These are phyloP conservation scores for Brassica hybrid DNA, from an alignment of 441 rosid species.

Conservation along the genomic window DNA sequence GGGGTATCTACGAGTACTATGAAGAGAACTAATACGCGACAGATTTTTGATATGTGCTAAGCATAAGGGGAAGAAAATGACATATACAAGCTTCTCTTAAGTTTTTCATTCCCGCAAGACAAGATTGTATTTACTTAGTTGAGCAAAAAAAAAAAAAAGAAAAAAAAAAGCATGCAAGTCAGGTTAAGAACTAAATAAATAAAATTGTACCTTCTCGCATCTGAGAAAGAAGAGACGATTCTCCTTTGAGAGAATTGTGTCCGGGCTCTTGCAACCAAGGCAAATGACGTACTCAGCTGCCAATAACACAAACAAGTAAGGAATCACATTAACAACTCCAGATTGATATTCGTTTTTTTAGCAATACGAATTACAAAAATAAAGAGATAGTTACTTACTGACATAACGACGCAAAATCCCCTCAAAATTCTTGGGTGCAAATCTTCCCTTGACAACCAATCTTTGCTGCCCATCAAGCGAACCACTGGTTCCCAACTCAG, in stretches of 20 bases:
- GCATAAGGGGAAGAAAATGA: neutral
- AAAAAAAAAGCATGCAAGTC: too few species aligned
- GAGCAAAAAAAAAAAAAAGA: too few species aligned
- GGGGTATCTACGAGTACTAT: neutral
- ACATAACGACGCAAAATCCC: conserved; percentile 23
- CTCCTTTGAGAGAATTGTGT: conserved; percentile 55
- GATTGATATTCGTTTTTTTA: too few species aligned
- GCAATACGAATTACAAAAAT: too few species aligned
- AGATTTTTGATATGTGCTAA: conserved; percentile 19
- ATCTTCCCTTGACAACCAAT: conserved; percentile 76
- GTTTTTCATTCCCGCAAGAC: neutral
- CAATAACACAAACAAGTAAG: neutral
- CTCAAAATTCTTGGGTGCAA: conserved; percentile 75
- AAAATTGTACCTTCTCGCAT: too few species aligned
- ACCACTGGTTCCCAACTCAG: conserved; percentile 73
- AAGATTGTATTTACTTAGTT: neutral
- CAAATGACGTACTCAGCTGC: conserved; percentile 60
- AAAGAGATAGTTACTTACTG: too few species aligned
- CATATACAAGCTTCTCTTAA: neutral
- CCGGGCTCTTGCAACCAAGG: conserved; percentile 57
- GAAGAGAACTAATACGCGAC: neutral
- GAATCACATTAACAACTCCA: too few species aligned
- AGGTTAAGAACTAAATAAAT: too few species aligned
- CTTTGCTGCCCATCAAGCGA: conserved; percentile 76
- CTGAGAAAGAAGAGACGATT: conserved; percentile 22